Evolutionary conservation across 352 stramenopile genomes (phyloP).

Genomic region (Pythium dissimile): DNA sequence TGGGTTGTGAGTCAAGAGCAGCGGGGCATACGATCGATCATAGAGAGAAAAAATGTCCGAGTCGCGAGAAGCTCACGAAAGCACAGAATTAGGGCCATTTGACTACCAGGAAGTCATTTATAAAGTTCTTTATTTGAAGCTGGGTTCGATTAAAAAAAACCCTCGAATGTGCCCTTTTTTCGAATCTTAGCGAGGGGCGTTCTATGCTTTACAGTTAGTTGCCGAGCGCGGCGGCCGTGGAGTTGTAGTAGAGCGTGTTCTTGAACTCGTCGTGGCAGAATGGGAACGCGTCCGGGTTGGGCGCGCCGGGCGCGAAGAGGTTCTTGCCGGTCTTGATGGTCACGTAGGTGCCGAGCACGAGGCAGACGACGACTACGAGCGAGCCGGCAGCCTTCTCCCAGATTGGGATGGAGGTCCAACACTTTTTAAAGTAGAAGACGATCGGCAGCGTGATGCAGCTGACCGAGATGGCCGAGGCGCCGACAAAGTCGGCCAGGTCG

Average conservation of each 20-base stretch:
- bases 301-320: slow-evolving; percentile 1
- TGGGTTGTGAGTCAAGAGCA: too few relatives aligned
- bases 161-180: not conserved
- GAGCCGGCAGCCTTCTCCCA: slow-evolving; percentile 21
- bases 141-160: not conserved
- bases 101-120: not conserved
- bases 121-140: too few relatives aligned
- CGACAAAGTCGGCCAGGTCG: slow-evolving; percentile 31
- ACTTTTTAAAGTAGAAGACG: slow-evolving; percentile 24
- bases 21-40: too few relatives aligned
- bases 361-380: slow-evolving; percentile 15
- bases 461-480: slow-evolving; percentile 26
- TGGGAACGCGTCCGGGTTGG: slow-evolving; percentile 18
- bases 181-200: not conserved
- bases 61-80: not conserved
- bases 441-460: slow-evolving; percentile 29
- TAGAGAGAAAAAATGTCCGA: too few relatives aligned
- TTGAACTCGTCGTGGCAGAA: slow-evolving; percentile 25
- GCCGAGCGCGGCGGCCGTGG: slow-evolving; percentile 8
- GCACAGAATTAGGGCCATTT: not conserved
- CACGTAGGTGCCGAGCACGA: slow-evolving; percentile 22
- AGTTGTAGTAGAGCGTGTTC: slow-evolving; percentile 26
- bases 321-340: slow-evolving; percentile 13
- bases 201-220: not conserved
- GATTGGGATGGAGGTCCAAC: slow-evolving; percentile 19